Evolutionary conservation across 208 protist genomes (phyloP), one percentile per base, ranked within the genome.

Genomic region (Kentomonas sorsogonicus): DNA sequence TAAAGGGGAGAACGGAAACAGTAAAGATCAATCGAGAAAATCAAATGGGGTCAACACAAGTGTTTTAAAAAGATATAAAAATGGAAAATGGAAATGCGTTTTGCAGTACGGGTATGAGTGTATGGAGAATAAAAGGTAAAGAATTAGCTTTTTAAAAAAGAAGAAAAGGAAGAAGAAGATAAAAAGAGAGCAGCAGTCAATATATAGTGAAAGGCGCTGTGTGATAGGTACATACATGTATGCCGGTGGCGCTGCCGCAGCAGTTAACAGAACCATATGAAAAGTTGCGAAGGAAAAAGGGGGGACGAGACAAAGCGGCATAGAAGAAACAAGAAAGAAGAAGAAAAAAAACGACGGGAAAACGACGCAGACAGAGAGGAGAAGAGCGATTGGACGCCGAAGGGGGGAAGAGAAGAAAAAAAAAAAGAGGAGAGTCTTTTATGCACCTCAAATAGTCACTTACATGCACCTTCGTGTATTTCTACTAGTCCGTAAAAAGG

Each of bases 31-130:
- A 63, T 45, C 2, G 53, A 33, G 51, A 29, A 52, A 18, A 52
- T 25, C 5, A 30, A 33, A 31, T 34, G 53, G 29, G 33, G 16
- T 0, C 39, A 40, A 54, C 25, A 18, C 11, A n/a, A 50, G 29
- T 2, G 41, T 9, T 2, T 13, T 59, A 2, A 63, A 3, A 59
- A 56, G 20, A 63, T 48, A 41, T 57, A 65, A 59, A 50, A 65
- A 16, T 16, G 36, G 47, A 20, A 47, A 40, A 23, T 16, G 44
- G 27, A 23, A 56, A 5, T 3, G 23, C 23, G 38, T 10, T 18
- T 9, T 33, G 20, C 15, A 1, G 0, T 29, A n/a, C 0, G n/a
- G 7, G n/a, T 41, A 41, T 26, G 26, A 0, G 6, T 13, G n/a
- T 3, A 60, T 11, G 27, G 7, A 27, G 11, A 25, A 22, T 16